These are phyloP conservation scores for Leccinum fibrillosum DNA, from an alignment of 768 basidiomycete genomes.

Conservation along the genomic window DNA sequence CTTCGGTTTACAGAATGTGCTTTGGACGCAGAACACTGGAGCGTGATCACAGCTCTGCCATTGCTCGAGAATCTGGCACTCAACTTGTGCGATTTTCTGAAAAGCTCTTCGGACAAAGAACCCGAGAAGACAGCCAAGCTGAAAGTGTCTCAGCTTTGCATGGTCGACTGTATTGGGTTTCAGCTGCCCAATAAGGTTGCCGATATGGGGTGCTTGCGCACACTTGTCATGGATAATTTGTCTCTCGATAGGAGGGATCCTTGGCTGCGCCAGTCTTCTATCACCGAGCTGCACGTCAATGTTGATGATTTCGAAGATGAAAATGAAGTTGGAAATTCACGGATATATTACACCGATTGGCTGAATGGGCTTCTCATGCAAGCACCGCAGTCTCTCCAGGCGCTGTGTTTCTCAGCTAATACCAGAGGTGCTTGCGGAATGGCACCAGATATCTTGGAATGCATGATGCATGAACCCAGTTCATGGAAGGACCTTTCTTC, in stretches of 20 bases:
- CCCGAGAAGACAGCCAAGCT: neutral
- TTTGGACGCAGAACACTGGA: slow-evolving; percentile 18
- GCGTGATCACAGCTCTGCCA: slow-evolving; percentile 7
- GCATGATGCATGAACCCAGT: too few species aligned
- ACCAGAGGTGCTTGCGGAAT: too few species aligned
- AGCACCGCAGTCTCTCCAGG: too few species aligned
- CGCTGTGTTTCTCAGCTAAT: too few species aligned
- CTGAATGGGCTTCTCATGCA: too few species aligned
- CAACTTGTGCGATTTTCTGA: neutral
- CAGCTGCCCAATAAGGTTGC: neutral
- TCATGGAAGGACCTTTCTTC: too few species aligned
- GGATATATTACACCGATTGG: too few species aligned
- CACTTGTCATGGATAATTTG: neutral
- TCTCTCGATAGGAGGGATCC: neutral
- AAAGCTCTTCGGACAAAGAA: neutral
- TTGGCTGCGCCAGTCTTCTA: too few species aligned
- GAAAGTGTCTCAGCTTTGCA: neutral
- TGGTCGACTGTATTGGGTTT: neutral
- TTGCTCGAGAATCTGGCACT: slow-evolving; percentile 20
- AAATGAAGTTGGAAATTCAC: too few species aligned
- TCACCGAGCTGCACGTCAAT: too few species aligned
- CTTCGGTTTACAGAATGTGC: slow-evolving; percentile 9
- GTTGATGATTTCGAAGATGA: too few species aligned
- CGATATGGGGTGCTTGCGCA: neutral
- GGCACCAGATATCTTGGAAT: too few species aligned